Evolutionary conservation across 73 alveolate genomes (phyloP).

Genomic region (Tetrahymena borealis): DNA sequence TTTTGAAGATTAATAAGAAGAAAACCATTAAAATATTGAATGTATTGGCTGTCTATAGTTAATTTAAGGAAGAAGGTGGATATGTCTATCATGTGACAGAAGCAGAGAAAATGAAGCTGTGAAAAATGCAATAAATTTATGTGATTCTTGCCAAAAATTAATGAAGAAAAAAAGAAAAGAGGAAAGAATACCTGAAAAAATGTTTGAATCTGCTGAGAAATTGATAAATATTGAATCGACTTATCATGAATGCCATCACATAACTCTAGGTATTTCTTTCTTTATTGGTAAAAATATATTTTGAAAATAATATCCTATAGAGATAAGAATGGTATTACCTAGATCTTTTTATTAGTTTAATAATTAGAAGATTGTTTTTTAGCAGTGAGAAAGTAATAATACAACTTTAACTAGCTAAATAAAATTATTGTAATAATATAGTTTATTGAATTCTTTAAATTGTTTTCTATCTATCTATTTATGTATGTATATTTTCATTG

Average conservation of each 20-base stretch:
- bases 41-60: neutral
- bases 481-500: no score
- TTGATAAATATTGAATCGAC: neutral
- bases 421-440: no score
- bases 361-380: no score
- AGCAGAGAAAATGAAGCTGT: neutral
- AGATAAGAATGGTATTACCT: no score
- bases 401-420: no score
- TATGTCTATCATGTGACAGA: neutral
- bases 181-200: neutral
- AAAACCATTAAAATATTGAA: neutral
- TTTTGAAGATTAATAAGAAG: neutral
- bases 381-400: no score
- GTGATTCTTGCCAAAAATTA: neutral
- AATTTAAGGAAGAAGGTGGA: neutral
- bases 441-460: no score
- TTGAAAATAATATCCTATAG: neutral
- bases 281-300: neutral
- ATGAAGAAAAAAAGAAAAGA: neutral
- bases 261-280: neutral
- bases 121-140: neutral
- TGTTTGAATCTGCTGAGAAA: neutral
- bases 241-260: neutral
- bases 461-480: no score
- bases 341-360: no score